Percentiles rank a stretch among this genome's conserved stretches.
Evolutionary conservation across 2,329 filamentous ascomycete species (phyloP).

Genomic region (Sporothrix brasiliensis): DNA sequence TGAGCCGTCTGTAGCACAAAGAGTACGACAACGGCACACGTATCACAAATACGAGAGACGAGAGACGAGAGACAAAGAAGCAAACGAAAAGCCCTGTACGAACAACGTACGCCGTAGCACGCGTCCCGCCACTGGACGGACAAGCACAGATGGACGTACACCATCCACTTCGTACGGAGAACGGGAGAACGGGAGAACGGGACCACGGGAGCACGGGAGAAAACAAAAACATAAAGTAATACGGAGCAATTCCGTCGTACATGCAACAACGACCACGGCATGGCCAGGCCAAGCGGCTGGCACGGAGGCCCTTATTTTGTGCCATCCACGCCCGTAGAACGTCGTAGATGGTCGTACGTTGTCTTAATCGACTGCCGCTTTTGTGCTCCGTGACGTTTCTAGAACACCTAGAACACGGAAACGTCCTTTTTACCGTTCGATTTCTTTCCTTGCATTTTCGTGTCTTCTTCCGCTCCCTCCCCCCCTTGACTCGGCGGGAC

Average conservation of each 20-base stretch:
- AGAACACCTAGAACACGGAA: conserved; percentile 23
- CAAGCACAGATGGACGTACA: neutral
- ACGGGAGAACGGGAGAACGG: neutral
- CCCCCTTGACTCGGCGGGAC: neutral
- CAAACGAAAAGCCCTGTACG: neutral
- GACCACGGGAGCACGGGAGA: conserved; percentile 4
- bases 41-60: neutral
- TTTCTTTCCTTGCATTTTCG: neutral
- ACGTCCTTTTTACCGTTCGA: neutral
- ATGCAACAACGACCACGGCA: neutral
- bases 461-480: neutral
- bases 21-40: neutral
- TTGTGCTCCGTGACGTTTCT: conserved; percentile 20
- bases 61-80: neutral
- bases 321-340: neutral
- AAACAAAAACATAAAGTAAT: neutral
- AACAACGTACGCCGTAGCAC: conserved; percentile 12
- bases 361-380: neutral
- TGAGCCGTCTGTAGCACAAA: neutral
- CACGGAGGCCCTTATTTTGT: neutral
- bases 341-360: no score
- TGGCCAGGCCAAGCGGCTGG: neutral
- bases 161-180: neutral
- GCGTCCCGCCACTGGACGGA: conserved; percentile 2
- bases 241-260: neutral